Evolutionary conservation across 1,284 basidiomycete species (phyloP).

Genomic region (Veloboletus limbatus): DNA sequence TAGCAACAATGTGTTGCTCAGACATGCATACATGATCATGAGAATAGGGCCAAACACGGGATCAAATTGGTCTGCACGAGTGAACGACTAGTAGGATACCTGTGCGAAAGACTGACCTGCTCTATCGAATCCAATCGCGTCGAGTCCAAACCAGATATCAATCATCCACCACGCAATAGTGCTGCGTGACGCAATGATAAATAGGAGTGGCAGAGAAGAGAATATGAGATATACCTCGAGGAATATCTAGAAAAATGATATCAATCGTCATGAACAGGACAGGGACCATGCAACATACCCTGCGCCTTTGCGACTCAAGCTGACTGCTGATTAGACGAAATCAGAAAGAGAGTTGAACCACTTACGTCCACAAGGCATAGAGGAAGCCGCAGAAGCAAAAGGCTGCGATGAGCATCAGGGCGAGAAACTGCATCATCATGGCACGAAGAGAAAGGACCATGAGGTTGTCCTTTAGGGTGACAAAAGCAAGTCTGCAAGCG

Average conservation of each 20-base stretch:
- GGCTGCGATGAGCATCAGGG: slow-evolving; percentile 83
- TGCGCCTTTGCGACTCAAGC: slow-evolving; percentile 56
- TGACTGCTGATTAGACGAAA: slow-evolving; percentile 27
- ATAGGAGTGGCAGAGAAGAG: not conserved
- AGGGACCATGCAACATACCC: slow-evolving; percentile 18
- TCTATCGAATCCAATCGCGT: slow-evolving; percentile 79
- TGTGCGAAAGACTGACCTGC: slow-evolving; percentile 53
- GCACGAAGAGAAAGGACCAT: slow-evolving; percentile 77
- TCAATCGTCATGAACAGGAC: not conserved
- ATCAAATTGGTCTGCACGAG: slow-evolving; percentile 65
- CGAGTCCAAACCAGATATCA: slow-evolving; percentile 86
- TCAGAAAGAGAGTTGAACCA: slow-evolving; percentile 17
- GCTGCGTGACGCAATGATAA: slow-evolving; percentile 35
- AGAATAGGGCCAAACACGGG: slow-evolving; percentile 81
- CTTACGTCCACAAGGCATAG: slow-evolving; percentile 88
- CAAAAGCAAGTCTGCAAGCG: slow-evolving; percentile 69
- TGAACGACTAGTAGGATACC: slow-evolving; percentile 6
- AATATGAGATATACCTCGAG: slow-evolving; percentile 38
- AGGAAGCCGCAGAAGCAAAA: slow-evolving; percentile 90
- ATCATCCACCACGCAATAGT: slow-evolving; percentile 90
- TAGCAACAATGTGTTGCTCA: slow-evolving; percentile 84
- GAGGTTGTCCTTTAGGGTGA: slow-evolving; percentile 83
- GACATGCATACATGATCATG: slow-evolving; percentile 83
- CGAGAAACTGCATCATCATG: slow-evolving; percentile 76
- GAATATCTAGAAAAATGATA: slow-evolving; percentile 21